Conservation (phyloP, 2,329 filamentous ascomycete species). For the Colletotrichum incanum region DNA sequence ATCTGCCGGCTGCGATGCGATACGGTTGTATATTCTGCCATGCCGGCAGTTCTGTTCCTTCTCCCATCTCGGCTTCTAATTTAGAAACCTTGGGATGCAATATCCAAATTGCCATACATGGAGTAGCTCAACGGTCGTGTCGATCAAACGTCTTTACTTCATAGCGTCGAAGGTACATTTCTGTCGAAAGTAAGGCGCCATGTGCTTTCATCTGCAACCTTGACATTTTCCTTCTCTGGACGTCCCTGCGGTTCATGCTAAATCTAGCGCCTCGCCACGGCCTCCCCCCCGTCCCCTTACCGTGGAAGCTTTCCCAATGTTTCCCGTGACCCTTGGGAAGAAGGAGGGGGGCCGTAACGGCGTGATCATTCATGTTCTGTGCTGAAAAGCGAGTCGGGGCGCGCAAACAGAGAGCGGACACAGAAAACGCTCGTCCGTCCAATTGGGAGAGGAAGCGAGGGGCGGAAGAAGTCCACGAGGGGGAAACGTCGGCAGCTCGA, state of each 20-base stretch:
- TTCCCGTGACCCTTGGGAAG: background rate
- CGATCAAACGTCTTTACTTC: slow-evolving; percentile 21
- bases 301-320: background rate
- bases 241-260: slow-evolving; percentile 24
- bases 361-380: slow-evolving; percentile 5
- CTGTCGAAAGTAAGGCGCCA: slow-evolving; percentile 11
- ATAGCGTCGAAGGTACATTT: background rate
- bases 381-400: background rate
- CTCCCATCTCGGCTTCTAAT: slow-evolving; percentile 1
- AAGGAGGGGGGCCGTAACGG: background rate
- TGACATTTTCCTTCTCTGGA: background rate
- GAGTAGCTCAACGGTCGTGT: slow-evolving; percentile 5
- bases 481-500: slow-evolving; percentile 7
- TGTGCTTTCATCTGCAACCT: slow-evolving; percentile 2
- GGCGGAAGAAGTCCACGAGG: background rate
- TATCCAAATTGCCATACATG: background rate
- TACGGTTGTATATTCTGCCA: no score
- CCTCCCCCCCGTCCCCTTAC: background rate
- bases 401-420: background rate
- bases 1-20: background rate
- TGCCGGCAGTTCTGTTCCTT: background rate
- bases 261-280: background rate
- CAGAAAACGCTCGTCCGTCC: slow-evolving; percentile 4
- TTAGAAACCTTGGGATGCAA: slow-evolving; percentile 14
- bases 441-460: background rate